phyloP scores from a whole-genome alignment of 345 rosid species.

The Rhodamnia argentea region DNA sequence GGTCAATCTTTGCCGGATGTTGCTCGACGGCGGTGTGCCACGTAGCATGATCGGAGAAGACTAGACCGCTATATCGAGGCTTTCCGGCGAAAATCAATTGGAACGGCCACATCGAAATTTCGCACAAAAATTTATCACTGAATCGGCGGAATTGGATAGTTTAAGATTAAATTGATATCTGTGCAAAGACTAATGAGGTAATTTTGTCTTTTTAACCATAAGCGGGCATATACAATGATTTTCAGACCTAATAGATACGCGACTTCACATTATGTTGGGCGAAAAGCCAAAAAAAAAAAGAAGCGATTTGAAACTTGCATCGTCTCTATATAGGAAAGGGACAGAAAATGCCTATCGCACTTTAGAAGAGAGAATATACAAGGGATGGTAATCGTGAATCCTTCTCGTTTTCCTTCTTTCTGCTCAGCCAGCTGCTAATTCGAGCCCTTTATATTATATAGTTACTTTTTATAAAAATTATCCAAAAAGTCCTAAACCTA shows the following conservation, averaged over 20 bases:
- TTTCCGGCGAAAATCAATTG: accelerated
- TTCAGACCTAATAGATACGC: not conserved
- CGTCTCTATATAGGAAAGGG: not conserved
- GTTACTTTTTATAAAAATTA: no score
- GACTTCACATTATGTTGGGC: not conserved
- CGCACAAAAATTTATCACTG: not conserved
- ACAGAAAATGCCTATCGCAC: not conserved
- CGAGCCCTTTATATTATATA: not conserved
- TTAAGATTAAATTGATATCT: not conserved
- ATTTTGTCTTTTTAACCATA: not conserved
- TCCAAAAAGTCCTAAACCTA: no score
- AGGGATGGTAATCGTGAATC: not conserved
- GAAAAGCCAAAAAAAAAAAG: not conserved
- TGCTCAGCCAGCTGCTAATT: not conserved
- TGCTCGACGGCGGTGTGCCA: not conserved
- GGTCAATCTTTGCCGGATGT: not conserved
- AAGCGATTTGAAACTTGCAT: not conserved
- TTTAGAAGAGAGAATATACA: not conserved
- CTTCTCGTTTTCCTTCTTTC: not conserved
- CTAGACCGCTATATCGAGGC: accelerated
- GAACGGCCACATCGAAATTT: not conserved
- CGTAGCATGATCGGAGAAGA: accelerated
- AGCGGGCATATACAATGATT: not conserved
- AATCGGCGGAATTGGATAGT: not conserved
- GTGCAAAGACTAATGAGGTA: not conserved